Evolutionary conservation across 257 asterid species (phyloP).

Genomic region (Forsythia suspensa): DNA sequence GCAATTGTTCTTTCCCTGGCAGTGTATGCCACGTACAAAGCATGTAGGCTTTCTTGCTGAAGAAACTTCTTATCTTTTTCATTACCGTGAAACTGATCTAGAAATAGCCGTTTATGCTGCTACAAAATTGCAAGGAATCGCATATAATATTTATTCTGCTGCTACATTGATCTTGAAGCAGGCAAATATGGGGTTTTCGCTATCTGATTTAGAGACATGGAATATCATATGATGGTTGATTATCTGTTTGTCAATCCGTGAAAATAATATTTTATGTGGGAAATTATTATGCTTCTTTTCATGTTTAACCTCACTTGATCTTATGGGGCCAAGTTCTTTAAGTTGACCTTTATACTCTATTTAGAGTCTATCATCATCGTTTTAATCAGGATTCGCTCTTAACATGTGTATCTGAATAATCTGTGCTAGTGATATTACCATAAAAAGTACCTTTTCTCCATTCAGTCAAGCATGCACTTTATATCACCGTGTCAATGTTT

Average conservation of each 20-base stretch:
- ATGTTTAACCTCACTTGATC: neutral
- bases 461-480: too few species aligned
- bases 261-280: neutral
- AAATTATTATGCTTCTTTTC: neutral
- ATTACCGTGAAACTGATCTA: neutral
- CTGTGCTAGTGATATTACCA: too few species aligned
- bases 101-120: neutral
- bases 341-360: neutral
- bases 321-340: neutral
- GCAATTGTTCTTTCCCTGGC: constrained; percentile 47
- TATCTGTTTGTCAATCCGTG: neutral
- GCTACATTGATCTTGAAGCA: neutral
- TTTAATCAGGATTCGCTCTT: neutral
- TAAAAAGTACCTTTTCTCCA: too few species aligned
- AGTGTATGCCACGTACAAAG: constrained; percentile 48
- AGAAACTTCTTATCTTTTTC: neutral
- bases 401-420: neutral
- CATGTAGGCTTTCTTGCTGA: constrained; percentile 39
- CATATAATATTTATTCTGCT: neutral
- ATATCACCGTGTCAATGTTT: neutral
- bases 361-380: neutral
- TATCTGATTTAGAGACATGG: neutral
- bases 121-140: neutral
- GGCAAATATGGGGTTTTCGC: neutral
- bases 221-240: neutral